Evolutionary conservation across 345 rosid genomes (phyloP), one percentile per base, ranked within the genome.

Genomic region (Mercurialis annua): DNA sequence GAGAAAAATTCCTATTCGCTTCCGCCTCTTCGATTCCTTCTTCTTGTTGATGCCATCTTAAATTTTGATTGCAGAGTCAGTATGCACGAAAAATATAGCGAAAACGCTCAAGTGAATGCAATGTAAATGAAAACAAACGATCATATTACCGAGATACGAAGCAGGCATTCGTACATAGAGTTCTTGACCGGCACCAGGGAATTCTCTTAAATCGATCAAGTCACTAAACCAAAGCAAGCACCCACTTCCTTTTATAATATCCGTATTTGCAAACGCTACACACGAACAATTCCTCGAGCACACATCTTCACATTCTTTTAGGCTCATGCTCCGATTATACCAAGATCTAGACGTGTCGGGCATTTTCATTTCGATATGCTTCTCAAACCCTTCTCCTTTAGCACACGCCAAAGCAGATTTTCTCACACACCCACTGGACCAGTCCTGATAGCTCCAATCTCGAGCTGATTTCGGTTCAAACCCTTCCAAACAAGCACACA

Each of bases 211-310:
- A 56, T 73, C 77, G 59, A 67, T 48, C 58, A 73, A 36, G 24
- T 62, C 68, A 23, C 58, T 30, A 17, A 67, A 73, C 77, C 77
- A 73, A 26, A 66, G 62, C 64, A 67, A 46, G 63, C 77, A 73
- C 8, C 77, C 77, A 24, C 21, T 73, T 31, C 77, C 76, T 14
- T 42, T 59, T 30, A 44, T 48, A 26, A 61, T 46, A 55, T 73
- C 66, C 3, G 70, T 24, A 54, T 56, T 73, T 1, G 77, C 62
- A 48, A 54, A 73, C 3, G 77, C 77, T 10, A 27, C 34, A 14
- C 77, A 73, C 6, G 77, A 61, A 42, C 68, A 73, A 56, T 68
- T 61, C 43, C 11, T 55, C 68, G 62, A 47, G 26, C 77, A 73
- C 12, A 67, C 0, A 11, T 62, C 65, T 31, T 54, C 31, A 48